A percentile compares a stretch with the other conserved stretches of the same genome.
phyloP scores from a whole-genome alignment of 257 asterid genomes.

The Nicotiana paniculata region DNA sequence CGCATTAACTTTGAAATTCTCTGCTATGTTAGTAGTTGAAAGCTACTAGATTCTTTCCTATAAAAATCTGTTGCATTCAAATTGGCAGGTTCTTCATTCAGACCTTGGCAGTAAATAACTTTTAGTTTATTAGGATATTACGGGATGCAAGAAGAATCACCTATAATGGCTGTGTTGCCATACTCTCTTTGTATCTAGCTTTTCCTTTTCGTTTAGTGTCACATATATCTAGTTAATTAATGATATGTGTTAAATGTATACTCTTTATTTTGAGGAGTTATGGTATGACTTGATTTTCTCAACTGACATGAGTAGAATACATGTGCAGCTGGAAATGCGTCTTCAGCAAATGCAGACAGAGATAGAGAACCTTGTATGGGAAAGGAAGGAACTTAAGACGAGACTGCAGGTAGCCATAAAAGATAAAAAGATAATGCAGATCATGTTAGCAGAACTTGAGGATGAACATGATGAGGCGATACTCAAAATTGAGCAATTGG shows the following conservation, averaged over 20 bases:
- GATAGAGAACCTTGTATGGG: slow-evolving; percentile 41
- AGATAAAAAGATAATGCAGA: slow-evolving; percentile 32
- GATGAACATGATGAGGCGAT: slow-evolving; percentile 58
- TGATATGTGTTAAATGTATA: neutral
- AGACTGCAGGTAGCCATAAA: slow-evolving; percentile 25
- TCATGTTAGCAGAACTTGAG: slow-evolving; percentile 52
- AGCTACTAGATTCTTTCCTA: neutral
- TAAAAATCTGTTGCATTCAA: neutral
- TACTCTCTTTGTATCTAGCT: neutral
- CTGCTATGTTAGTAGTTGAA: neutral
- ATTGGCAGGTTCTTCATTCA: neutral
- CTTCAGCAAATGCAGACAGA: slow-evolving; percentile 36
- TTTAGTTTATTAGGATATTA: neutral
- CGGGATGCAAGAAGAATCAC: neutral
- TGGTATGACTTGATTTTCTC: neutral
- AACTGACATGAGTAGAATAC: slow-evolving; percentile 16
- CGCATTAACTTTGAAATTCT: neutral
- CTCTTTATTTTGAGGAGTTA: neutral
- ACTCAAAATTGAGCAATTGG: slow-evolving; percentile 37
- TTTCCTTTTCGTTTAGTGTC: neutral
- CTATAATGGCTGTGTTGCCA: neutral
- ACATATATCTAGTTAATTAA: neutral
- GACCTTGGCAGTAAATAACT: neutral
- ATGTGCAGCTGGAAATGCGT: slow-evolving; percentile 56
- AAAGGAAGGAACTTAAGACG: slow-evolving; percentile 37